A percentile compares a stretch with the other conserved stretches of the same genome.
phyloP scores from a whole-genome alignment of 129 eudicot genomes.

The Arctium minus region DNA sequence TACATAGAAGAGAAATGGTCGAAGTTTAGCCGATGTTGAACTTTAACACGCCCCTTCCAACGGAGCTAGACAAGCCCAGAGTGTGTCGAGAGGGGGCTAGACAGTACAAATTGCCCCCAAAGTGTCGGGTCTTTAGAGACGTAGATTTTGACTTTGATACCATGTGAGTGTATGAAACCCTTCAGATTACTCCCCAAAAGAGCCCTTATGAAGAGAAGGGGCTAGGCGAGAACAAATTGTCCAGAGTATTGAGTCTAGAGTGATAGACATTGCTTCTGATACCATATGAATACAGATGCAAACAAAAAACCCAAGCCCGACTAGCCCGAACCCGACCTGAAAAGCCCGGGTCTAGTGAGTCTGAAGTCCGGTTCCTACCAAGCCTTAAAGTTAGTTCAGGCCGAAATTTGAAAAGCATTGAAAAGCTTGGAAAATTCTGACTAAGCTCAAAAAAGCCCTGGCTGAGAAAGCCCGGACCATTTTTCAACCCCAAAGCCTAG shows the following conservation, averaged over 20 bases:
- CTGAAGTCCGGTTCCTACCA: neutral
- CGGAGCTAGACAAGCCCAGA: neutral
- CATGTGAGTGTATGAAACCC: neutral
- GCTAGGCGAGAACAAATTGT: neutral
- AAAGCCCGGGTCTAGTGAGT: neutral
- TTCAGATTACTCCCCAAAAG: too few relatives aligned
- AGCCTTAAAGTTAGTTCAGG: neutral
- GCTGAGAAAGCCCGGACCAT: too few relatives aligned
- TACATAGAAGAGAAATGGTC: neutral
- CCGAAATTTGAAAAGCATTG: neutral
- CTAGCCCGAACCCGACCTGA: neutral
- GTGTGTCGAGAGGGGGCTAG: neutral
- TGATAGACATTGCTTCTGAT: neutral
- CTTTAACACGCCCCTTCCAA: neutral
- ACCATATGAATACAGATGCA: neutral
- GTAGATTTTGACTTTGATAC: neutral
- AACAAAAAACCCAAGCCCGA: neutral
- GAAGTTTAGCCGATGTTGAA: neutral
- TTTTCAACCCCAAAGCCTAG: too few relatives aligned
- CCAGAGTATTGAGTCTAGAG: neutral
- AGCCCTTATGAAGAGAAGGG: neutral
- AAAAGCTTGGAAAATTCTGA: neutral
- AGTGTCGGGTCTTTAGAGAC: neutral
- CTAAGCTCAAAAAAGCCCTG: too few relatives aligned
- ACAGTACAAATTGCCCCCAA: neutral